Conservation (phyloP, 768 basidiomycete species). For the Termitomyces sp. region DNA sequence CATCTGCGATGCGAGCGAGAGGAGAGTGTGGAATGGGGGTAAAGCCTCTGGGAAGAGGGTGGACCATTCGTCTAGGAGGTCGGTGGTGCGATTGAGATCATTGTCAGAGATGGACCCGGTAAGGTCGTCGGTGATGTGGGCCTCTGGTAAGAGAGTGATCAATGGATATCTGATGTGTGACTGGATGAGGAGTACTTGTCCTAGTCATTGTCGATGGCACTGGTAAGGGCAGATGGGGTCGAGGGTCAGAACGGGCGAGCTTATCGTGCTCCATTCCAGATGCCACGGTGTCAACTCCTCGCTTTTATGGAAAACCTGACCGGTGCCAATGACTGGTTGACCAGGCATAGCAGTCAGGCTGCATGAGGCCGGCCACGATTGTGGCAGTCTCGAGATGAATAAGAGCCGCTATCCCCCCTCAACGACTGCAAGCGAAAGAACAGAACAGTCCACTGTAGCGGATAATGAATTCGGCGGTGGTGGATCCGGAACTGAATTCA, state of each 20-base stretch:
- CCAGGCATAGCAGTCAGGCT: background rate
- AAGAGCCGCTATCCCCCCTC: no score
- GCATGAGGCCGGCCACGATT: no score
- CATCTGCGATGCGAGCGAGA: background rate
- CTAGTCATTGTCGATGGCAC: background rate
- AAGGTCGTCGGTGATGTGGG: conserved; percentile 3
- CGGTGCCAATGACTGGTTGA: no score
- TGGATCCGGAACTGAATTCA: no score
- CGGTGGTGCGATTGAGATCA: background rate
- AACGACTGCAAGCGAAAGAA: no score
- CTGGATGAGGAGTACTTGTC: background rate
- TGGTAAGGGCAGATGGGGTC: background rate
- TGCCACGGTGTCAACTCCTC: background rate
- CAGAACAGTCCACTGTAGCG: no score
- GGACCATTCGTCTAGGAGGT: conserved; percentile 4
- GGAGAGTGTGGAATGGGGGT: background rate
- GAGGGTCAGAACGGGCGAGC: background rate
- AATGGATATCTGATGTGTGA: background rate
- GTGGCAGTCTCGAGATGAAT: no score
- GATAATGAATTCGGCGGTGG: no score
- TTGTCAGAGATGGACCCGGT: background rate
- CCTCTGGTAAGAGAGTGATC: background rate
- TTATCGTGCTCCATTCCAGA: background rate
- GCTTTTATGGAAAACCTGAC: no score
- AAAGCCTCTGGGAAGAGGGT: background rate